A percentile compares a stretch with the other conserved stretches of the same genome.
These are phyloP conservation scores for Starmerella gropengiesseri DNA, from an alignment of 805 yeast genomes.

Conservation along the genomic window DNA sequence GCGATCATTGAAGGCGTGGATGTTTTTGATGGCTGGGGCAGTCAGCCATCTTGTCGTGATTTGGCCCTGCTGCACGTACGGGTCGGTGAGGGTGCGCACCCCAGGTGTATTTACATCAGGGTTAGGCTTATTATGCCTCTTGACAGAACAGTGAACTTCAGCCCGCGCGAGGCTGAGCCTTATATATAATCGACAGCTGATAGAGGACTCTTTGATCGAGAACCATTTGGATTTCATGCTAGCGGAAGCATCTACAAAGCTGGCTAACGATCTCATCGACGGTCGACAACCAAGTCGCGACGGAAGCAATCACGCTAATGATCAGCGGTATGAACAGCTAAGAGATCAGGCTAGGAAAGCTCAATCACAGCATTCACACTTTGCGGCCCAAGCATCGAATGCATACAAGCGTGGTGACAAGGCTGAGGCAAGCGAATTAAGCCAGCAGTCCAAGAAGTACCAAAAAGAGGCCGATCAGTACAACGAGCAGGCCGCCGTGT, in stretches of 20 bases:
- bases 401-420: conserved; percentile 73
- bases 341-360: conserved; percentile 62
- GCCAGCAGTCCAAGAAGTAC: conserved; percentile 55
- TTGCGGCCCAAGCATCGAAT: conserved; percentile 57
- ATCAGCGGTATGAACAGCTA: conserved; percentile 42
- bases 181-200: no score
- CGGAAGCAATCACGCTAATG: conserved; percentile 35
- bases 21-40: no score
- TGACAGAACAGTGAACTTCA: no score
- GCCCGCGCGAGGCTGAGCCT: no score
- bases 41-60: no score
- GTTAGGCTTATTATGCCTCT: not conserved
- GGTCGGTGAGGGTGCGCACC: no score
- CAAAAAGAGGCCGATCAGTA: conserved; percentile 50
- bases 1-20: no score
- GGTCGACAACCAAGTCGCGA: conserved; percentile 15
- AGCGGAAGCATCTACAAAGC: conserved; percentile 11
- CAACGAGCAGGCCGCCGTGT: conserved; percentile 65
- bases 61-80: no score
- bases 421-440: conserved; percentile 57
- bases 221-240: no score
- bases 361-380: conserved; percentile 42
- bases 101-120: not conserved
- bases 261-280: conserved; percentile 7
- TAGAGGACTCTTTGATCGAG: no score